Percentiles rank a stretch among this genome's conserved stretches.
Evolutionary conservation across 345 rosid species (phyloP).

Genomic region (Eucalyptus polyanthemos): DNA sequence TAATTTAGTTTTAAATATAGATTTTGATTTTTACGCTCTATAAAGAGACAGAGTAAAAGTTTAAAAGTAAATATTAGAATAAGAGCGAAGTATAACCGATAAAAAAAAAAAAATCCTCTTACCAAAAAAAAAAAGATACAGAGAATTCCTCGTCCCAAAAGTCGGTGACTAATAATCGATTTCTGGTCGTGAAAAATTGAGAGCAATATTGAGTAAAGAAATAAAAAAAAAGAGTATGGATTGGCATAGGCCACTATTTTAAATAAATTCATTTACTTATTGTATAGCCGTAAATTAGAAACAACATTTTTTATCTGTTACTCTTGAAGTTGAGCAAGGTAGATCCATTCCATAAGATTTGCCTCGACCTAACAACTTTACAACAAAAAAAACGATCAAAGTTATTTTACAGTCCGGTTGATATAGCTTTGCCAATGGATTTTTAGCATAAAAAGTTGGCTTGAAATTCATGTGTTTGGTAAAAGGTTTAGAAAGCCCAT

Average conservation of each 20-base stretch:
- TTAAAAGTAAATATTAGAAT: no score
- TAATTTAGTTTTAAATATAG: no score
- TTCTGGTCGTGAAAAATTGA: fast-evolving
- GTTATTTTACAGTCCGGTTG: fast-evolving
- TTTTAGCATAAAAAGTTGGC: no score
- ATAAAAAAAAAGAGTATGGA: fast-evolving
- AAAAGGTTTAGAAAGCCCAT: not conserved
- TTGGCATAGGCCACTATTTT: no score
- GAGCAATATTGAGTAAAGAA: fast-evolving
- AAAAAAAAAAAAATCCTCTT: no score
- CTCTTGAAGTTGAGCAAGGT: not conserved
- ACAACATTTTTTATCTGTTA: not conserved
- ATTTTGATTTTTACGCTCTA: fast-evolving
- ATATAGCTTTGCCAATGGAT: not conserved
- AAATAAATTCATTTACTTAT: no score
- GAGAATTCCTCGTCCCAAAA: not conserved
- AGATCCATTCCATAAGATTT: not conserved
- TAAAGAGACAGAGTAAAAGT: fast-evolving
- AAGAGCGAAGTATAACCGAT: fast-evolving
- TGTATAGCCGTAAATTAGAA: no score
- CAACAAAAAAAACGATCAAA: fast-evolving
- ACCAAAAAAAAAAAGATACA: no score
- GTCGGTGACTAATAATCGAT: not conserved
- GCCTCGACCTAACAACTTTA: not conserved
- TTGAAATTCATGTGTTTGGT: not conserved